Evolutionary conservation across 2,329 filamentous ascomycete genomes (phyloP).

Genomic region (Penicillium sp.): DNA sequence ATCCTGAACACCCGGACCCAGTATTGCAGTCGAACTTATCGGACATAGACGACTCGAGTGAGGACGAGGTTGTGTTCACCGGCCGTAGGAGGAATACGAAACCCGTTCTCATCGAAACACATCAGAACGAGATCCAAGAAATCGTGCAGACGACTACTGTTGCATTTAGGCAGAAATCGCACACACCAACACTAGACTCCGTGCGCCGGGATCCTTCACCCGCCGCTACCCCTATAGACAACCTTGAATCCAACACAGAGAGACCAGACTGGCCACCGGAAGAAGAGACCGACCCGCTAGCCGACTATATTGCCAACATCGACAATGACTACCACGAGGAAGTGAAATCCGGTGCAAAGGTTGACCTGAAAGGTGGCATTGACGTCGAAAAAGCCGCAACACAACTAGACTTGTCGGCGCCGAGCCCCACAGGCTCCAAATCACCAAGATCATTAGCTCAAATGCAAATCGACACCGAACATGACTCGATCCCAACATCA

Average conservation of each 20-base stretch:
- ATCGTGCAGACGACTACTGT: neutral
- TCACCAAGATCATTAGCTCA: conserved; percentile 11
- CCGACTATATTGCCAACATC: conserved; percentile 44
- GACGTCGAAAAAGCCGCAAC: conserved; percentile 5
- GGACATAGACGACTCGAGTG: conserved; percentile 59
- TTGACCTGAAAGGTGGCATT: conserved; percentile 7
- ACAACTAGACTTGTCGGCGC: neutral
- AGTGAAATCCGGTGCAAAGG: neutral
- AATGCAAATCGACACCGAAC: conserved; percentile 16
- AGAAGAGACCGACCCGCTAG: conserved; percentile 48
- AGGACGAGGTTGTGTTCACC: conserved; percentile 55
- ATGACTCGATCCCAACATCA: conserved; percentile 3
- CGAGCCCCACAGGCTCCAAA: neutral
- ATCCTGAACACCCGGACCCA: conserved; percentile 34
- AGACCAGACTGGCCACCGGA: conserved; percentile 31
- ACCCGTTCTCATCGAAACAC: conserved; percentile 15
- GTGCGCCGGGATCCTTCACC: neutral
- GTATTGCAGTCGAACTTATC: conserved; percentile 19
- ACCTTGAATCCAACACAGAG: neutral
- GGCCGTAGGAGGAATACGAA: conserved; percentile 30
- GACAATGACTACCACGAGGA: conserved; percentile 29
- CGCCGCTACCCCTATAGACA: neutral
- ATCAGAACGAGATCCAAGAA: conserved; percentile 14
- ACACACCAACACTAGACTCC: neutral
- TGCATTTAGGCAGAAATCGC: neutral